Conservation (phyloP, 2,329 filamentous ascomycete species). For the Phialemonium atrogriseum region DNA sequence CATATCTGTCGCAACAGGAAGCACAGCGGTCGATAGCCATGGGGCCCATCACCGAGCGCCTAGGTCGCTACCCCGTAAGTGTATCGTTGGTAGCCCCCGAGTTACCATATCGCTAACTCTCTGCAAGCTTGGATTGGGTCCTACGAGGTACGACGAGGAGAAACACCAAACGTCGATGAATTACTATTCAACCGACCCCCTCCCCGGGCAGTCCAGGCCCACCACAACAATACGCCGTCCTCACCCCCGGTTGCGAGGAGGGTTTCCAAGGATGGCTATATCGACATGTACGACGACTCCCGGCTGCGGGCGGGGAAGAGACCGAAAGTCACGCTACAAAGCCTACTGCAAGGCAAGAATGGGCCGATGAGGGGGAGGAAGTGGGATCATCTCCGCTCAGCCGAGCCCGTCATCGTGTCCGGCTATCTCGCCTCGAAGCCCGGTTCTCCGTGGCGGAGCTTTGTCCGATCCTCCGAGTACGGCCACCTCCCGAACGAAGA, state of each 20-base stretch:
- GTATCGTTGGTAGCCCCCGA: neutral
- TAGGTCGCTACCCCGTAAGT: constrained; percentile 22
- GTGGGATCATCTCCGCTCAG: constrained; percentile 52
- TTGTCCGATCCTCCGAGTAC: constrained; percentile 45
- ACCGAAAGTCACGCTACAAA: constrained; percentile 29
- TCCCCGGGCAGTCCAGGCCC: constrained; percentile 26
- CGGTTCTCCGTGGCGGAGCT: constrained; percentile 41
- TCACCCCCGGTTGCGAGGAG: too few species aligned
- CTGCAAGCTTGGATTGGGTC: constrained; percentile 46
- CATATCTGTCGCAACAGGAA: constrained; percentile 6
- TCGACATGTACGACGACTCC: constrained; percentile 28
- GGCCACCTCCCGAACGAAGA: constrained; percentile 38
- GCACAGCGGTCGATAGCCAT: constrained; percentile 8
- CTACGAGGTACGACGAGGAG: constrained; percentile 33
- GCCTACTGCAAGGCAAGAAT: constrained; percentile 37
- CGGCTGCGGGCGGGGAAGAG: constrained; percentile 17
- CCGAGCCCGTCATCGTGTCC: constrained; percentile 51
- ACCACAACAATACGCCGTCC: constrained; percentile 33
- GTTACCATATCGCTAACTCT: too few species aligned
- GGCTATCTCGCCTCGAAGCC: constrained; percentile 34
- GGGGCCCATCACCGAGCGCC: constrained; percentile 15
- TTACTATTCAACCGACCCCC: constrained; percentile 28
- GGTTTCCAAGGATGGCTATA: constrained; percentile 39
- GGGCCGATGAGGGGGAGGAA: constrained; percentile 39
- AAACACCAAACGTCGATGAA: constrained; percentile 28